Conservation (phyloP, 2,329 filamentous ascomycete genomes). For the Aspergillus versicolor region DNA sequence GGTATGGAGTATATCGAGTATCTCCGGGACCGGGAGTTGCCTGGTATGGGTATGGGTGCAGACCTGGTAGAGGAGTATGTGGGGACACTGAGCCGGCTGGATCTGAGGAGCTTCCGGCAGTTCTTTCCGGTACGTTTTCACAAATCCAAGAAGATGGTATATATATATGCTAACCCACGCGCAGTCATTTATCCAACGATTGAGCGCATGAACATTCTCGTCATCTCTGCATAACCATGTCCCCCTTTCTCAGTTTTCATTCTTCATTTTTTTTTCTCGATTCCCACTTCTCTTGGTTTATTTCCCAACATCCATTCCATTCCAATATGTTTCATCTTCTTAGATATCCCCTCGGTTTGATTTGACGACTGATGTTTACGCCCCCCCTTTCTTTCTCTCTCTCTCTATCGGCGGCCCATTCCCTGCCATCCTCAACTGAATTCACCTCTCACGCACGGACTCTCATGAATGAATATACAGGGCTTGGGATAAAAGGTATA, state of each 20-base stretch:
- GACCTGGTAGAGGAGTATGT: conserved; percentile 50
- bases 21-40: conserved; percentile 45
- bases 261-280: not conserved
- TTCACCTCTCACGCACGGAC: not conserved
- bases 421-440: not conserved
- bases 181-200: conserved; percentile 46
- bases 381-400: not conserved
- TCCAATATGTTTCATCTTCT: conserved; percentile 14
- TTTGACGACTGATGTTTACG: conserved; percentile 27
- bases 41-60: conserved; percentile 48
- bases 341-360: conserved; percentile 30
- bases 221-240: conserved; percentile 15
- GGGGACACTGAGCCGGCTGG: conserved; percentile 43
- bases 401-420: conserved; percentile 3
- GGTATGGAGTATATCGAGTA: conserved; percentile 72
- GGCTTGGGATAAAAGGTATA: conserved; percentile 21
- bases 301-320: conserved; percentile 3
- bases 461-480: conserved; percentile 10
- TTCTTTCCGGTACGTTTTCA: conserved; percentile 47
- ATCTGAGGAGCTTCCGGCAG: conserved; percentile 47
- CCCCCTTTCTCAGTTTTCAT: conserved; percentile 6
- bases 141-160: not conserved
- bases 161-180: not conserved
- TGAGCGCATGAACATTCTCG: conserved; percentile 38
- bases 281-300: conserved; percentile 10